A percentile compares a stretch with the other conserved stretches of the same genome.
Conservation (phyloP, 2,329 filamentous ascomycete genomes). For the Aphanoascus verrucosus region DNA sequence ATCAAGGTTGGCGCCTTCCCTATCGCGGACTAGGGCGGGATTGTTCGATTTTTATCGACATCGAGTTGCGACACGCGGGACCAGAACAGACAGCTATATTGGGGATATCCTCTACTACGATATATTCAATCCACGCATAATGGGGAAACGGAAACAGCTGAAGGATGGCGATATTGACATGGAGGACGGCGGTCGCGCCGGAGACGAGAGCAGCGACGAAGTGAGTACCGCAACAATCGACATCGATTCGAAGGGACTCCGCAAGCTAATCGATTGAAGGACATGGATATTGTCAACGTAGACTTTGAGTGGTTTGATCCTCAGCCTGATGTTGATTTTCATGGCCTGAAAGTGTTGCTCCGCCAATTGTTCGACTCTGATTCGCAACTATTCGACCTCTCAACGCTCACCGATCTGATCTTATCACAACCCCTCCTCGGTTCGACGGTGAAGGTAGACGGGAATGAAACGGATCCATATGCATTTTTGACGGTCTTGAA, state of each 20-base stretch:
- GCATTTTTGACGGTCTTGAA: constrained; percentile 86
- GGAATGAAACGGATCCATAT: constrained; percentile 83
- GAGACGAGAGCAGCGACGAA: constrained; percentile 33
- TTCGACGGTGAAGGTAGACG: constrained; percentile 94
- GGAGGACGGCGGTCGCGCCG: constrained; percentile 34
- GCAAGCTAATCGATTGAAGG: constrained; percentile 40
- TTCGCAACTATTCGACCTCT: constrained; percentile 74
- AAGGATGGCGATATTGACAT: constrained; percentile 38
- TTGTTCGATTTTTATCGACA: not conserved
- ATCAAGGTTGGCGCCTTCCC: constrained; percentile 2
- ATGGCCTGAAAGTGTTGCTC: constrained; percentile 80
- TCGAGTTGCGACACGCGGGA: not conserved
- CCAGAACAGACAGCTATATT: not conserved
- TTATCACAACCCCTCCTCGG: constrained; percentile 78
- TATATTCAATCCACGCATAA: constrained; percentile 22
- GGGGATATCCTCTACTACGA: not conserved
- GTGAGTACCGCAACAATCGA: constrained; percentile 18
- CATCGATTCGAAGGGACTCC: not conserved
- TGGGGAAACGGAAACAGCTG: constrained; percentile 44
- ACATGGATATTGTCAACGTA: constrained; percentile 84
- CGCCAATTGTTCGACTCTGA: constrained; percentile 90
- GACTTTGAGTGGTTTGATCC: constrained; percentile 99
- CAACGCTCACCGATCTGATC: constrained; percentile 73
- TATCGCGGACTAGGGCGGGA: constrained; percentile 10
- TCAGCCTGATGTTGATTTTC: constrained; percentile 78